phyloP scores from a whole-genome alignment of 805 yeast species.

The Ogataea sp. region DNA sequence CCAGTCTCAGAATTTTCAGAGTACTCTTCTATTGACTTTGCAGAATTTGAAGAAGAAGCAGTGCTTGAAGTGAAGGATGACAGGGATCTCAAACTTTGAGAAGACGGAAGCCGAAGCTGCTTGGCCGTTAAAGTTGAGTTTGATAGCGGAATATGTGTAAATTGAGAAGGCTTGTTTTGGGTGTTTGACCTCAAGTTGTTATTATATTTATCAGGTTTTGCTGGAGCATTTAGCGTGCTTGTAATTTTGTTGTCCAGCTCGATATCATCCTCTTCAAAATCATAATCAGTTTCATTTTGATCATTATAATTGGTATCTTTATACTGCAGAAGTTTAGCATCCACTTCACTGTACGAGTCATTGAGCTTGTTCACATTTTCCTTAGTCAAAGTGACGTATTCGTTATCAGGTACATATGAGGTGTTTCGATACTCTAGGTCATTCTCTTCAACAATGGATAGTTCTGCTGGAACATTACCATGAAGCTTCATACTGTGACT shows the following conservation, averaged over 20 bases:
- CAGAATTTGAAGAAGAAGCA: background rate
- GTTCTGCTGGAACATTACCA: slow-evolving; percentile 1
- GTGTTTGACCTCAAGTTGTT: background rate
- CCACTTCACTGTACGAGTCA: too few relatives aligned
- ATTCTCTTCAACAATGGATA: slow-evolving; percentile 18
- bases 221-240: background rate
- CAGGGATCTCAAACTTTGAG: background rate
- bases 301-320: slow-evolving; percentile 12
- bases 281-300: slow-evolving; percentile 19
- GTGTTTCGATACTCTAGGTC: slow-evolving; percentile 5
- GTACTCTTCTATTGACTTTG: background rate
- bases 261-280: slow-evolving; percentile 6
- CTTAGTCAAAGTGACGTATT: slow-evolving; percentile 13
- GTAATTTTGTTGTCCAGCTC: slow-evolving; percentile 1
- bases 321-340: too few relatives aligned
- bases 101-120: background rate
- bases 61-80: background rate
- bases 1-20: background rate
- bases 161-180: background rate
- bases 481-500: background rate
- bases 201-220: background rate
- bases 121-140: background rate
- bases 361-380: slow-evolving; percentile 14
- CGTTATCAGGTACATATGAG: slow-evolving; percentile 3
- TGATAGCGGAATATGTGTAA: background rate